Base-by-base conservation (phyloP, 345 rosid genomes). In the Bretschneidera sinensis region DNA sequence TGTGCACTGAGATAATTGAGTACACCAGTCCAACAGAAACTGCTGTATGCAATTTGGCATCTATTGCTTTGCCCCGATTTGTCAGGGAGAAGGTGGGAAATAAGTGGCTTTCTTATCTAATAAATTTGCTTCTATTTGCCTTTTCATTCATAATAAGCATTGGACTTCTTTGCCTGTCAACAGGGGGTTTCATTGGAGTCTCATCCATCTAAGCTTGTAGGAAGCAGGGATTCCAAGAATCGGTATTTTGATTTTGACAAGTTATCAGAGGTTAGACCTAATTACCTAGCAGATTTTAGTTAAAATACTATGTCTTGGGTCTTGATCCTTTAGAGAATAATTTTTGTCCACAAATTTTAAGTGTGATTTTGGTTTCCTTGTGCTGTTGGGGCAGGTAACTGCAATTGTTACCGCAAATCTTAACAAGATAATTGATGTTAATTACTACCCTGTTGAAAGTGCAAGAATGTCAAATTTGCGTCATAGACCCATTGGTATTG, bases 401-500 rank as follows among this genome's bases (percentile, higher is more conserved):
- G 71, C 76, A 43, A 76, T 81, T 7, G 83, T 86, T 67, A 85
- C 97, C 21, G 48, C 51, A 13, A 89, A 85, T 69, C 87, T 90
- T 21, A 92, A 92, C 79, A 92, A 82, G 77, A 87, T 92, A n/a
- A 89, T 92, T 43, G 86, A 92, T 78, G 92, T 89, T 51, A 92
- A 89, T 69, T 79, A 82, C 71, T 92, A 92, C 64, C 98, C 98
- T 34, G 91, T 87, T 75, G 98, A 92, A 65, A 85, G 82, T 56
- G 98, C 98, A 52, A 82, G 45, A 71, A 84, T 76, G 55, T 92
- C 98, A 57, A 92, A 89, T 71, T 39, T 81, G 47, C 75, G 84
- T 43, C 98, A 92, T 23, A 92, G 97, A 47, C 98, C 98, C 5
- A 81, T 92, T 59, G 97, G 98, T 49, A 89, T 92, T 66, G 98